These are phyloP conservation scores for Ophiostoma sp. DNA, from an alignment of 2,329 filamentous ascomycete species.

Conservation along the genomic window DNA sequence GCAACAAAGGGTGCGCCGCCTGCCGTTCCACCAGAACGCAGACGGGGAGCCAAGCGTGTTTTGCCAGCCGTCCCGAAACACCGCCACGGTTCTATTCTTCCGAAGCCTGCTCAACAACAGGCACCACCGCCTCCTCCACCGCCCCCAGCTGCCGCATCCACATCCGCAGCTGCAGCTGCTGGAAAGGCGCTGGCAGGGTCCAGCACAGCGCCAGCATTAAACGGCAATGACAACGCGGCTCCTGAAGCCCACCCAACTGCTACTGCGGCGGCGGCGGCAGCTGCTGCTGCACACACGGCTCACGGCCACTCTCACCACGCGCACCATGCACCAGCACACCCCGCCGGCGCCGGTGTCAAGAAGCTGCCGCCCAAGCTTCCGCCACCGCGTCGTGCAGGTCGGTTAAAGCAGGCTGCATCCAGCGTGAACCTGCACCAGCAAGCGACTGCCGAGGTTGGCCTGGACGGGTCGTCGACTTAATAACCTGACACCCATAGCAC, in stretches of 20 bases:
- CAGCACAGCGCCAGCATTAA: not conserved
- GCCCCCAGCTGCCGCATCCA: slow-evolving; percentile 12
- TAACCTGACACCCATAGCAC: not conserved
- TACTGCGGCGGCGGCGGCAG: slow-evolving; percentile 12
- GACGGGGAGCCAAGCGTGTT: slow-evolving; percentile 44
- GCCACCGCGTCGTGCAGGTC: slow-evolving; percentile 29
- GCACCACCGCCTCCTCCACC: slow-evolving; percentile 19
- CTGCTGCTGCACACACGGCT: slow-evolving; percentile 14
- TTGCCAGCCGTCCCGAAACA: slow-evolving; percentile 59
- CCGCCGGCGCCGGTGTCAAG: slow-evolving; percentile 24
- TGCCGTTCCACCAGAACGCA: slow-evolving; percentile 24
- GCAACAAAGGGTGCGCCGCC: not conserved
- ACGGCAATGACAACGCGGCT: not conserved
- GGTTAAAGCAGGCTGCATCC: slow-evolving; percentile 29
- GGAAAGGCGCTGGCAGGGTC: slow-evolving; percentile 18
- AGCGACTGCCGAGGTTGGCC: slow-evolving; percentile 9
- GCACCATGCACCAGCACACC: not conserved
- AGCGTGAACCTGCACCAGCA: slow-evolving; percentile 28
- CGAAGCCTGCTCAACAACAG: slow-evolving; percentile 30
- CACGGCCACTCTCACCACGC: not conserved
- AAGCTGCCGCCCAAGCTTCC: slow-evolving; percentile 33
- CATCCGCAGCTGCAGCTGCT: slow-evolving; percentile 19
- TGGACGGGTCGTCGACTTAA: not conserved
- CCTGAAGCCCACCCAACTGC: slow-evolving; percentile 11
- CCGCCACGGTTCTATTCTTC: slow-evolving; percentile 52